A percentile compares a stretch with the other conserved stretches of the same genome.
These are phyloP conservation scores for Favolaschia claudopus DNA, from an alignment of 768 basidiomycete species.

Conservation along the genomic window DNA sequence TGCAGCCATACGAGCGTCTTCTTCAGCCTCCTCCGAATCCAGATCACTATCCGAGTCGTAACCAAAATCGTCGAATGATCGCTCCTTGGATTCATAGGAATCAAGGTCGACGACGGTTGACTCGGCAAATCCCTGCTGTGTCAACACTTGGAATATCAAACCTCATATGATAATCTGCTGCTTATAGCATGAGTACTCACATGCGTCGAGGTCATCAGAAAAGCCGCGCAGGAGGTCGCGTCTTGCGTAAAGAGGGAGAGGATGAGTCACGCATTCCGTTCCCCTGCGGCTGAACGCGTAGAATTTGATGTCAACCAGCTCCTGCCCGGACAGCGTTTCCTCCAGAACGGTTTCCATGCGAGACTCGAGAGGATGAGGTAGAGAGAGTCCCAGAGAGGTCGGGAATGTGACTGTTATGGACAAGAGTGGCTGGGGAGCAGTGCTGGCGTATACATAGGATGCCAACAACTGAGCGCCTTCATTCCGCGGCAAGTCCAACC, in stretches of 20 bases:
- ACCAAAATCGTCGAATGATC: slow-evolving; percentile 13
- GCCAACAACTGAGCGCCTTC: background rate
- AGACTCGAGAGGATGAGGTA: background rate
- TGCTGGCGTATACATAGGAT: slow-evolving; percentile 2
- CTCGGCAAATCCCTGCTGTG: slow-evolving; percentile 15
- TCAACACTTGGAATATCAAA: slow-evolving; percentile 13
- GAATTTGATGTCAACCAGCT: slow-evolving; percentile 29
- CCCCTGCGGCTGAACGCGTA: slow-evolving; percentile 30
- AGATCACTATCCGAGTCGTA: slow-evolving; percentile 34
- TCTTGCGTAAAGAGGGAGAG: slow-evolving; percentile 26
- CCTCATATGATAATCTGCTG: background rate
- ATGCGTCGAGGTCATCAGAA: slow-evolving; percentile 19
- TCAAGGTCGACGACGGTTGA: slow-evolving; percentile 6
- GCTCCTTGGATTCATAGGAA: slow-evolving; percentile 6
- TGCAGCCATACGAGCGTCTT: background rate
- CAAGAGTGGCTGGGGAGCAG: background rate
- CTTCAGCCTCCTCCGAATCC: slow-evolving; percentile 4
- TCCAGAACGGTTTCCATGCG: slow-evolving; percentile 21
- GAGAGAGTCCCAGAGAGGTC: background rate
- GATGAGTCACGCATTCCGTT: slow-evolving; percentile 5
- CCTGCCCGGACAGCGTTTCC: slow-evolving; percentile 20
- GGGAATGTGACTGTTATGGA: slow-evolving; percentile 1
- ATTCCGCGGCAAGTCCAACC: too few relatives aligned
- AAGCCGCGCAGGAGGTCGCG: slow-evolving; percentile 24
- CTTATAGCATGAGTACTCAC: slow-evolving; percentile 24